These are phyloP conservation scores for Zizania palustris DNA, from an alignment of 202 grass and related monocot genomes.

Conservation along the genomic window DNA sequence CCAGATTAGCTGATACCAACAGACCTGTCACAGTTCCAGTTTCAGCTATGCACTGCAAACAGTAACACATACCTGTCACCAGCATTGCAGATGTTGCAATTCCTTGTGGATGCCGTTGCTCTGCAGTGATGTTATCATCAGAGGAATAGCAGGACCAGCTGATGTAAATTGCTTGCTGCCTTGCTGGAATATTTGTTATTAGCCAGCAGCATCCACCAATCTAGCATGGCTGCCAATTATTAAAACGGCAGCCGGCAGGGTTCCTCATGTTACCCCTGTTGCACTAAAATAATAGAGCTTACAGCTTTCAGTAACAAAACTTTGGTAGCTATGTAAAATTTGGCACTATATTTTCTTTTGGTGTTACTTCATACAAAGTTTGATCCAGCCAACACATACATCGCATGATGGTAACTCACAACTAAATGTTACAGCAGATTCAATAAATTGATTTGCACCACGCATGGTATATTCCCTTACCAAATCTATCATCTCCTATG, in stretches of 20 bases:
- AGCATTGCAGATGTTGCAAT: neutral
- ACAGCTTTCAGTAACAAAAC: neutral
- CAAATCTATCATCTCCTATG: constrained; percentile 39
- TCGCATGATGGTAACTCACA: neutral
- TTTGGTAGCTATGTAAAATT: neutral
- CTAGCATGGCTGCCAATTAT: neutral
- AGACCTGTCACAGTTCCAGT: neutral
- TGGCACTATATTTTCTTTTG: neutral
- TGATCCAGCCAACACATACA: neutral
- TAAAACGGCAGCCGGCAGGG: neutral
- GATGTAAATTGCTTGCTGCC: neutral
- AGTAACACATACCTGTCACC: neutral
- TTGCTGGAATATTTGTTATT: neutral
- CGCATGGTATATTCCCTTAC: neutral
- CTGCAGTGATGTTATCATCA: neutral
- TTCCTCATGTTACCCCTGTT: neutral
- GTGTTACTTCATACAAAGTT: neutral
- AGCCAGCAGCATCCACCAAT: neutral
- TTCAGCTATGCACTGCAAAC: neutral
- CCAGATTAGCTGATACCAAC: neutral
- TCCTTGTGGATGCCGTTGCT: neutral
- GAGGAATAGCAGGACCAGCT: neutral
- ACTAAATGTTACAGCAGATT: constrained; percentile 14
- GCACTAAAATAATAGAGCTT: neutral
- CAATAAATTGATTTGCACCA: constrained; percentile 9